phyloP scores from a whole-genome alignment of 331 rosid species.

The Spiraea crenata region DNA sequence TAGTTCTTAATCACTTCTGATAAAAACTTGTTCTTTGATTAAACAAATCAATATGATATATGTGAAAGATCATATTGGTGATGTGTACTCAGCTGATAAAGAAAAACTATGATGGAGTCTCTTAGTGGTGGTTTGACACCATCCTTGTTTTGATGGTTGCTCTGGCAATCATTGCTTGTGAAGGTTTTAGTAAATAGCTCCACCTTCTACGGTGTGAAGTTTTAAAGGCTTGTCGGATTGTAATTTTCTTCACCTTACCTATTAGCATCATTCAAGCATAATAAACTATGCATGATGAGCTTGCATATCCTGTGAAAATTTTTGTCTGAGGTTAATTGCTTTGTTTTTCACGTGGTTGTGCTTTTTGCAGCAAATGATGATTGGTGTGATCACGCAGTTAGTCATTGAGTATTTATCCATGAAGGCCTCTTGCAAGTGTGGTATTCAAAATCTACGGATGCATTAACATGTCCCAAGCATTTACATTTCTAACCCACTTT shows the following conservation, averaged over 20 bases:
- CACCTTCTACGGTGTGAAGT: conserved; percentile 95
- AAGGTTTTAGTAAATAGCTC: conserved; percentile 66
- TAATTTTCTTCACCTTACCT: conserved; percentile 71
- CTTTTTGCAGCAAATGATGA: conserved; percentile 67
- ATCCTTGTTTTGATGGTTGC: conserved; percentile 42
- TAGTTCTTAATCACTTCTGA: neutral
- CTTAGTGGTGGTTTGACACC: conserved; percentile 78
- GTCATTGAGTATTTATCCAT: no score
- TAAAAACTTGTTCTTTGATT: conserved; percentile 8
- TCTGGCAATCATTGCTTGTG: conserved; percentile 49
- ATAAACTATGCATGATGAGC: conserved; percentile 48
- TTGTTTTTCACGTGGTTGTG: neutral
- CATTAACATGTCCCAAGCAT: no score
- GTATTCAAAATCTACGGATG: no score
- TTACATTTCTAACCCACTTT: no score
- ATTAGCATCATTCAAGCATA: conserved; percentile 78
- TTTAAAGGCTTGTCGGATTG: conserved; percentile 51
- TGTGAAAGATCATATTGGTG: conserved; percentile 45
- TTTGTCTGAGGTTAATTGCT: neutral
- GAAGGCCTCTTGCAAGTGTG: no score
- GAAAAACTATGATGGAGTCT: conserved; percentile 66
- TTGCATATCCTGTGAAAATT: neutral
- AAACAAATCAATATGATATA: conserved; percentile 38
- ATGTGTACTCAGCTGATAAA: conserved; percentile 80
- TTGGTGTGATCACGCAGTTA: no score